Conservation (phyloP, 2,329 filamentous ascomycete genomes). For the Alternaria triticina region DNA sequence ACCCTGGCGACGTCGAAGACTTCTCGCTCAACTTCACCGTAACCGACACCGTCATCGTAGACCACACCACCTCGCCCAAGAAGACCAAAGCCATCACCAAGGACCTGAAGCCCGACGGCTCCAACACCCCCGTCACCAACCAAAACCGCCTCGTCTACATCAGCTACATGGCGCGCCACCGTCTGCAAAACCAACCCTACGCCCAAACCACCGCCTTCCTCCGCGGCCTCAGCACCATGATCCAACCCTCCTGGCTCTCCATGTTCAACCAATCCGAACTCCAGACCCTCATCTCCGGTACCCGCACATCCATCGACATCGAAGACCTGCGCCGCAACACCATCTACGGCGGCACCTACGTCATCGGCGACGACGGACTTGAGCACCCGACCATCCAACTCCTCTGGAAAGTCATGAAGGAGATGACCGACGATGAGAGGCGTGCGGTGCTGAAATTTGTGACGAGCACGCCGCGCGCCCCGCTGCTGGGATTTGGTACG, state of each 20-base stretch:
- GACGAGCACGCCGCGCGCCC: constrained; percentile 88
- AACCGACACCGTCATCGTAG: constrained; percentile 66
- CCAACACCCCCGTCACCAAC: constrained; percentile 81
- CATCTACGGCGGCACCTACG: constrained; percentile 84
- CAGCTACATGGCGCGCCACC: constrained; percentile 85
- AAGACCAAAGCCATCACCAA: constrained; percentile 69
- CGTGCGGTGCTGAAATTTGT: constrained; percentile 94
- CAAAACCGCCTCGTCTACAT: constrained; percentile 95
- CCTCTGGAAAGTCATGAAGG: constrained; percentile 90
- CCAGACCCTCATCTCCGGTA: constrained; percentile 90
- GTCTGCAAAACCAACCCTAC: constrained; percentile 79
- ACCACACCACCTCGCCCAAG: constrained; percentile 40
- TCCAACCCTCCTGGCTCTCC: constrained; percentile 89
- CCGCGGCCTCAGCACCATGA: constrained; percentile 82
- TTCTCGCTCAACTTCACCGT: constrained; percentile 90
- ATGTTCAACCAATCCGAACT: constrained; percentile 99
- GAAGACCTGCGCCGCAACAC: constrained; percentile 86
- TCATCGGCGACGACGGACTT: constrained; percentile 82
- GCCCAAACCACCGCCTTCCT: constrained; percentile 89
- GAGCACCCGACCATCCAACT: constrained; percentile 86
- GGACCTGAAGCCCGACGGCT: constrained; percentile 78
- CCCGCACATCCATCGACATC: constrained; percentile 83
- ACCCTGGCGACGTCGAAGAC: constrained; percentile 78
- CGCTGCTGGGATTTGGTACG: constrained; percentile 85
- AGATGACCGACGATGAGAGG: constrained; percentile 76